Evolutionary conservation across 2,329 filamentous ascomycete species (phyloP).

Genomic region (Aurifilum marmelostoma): DNA sequence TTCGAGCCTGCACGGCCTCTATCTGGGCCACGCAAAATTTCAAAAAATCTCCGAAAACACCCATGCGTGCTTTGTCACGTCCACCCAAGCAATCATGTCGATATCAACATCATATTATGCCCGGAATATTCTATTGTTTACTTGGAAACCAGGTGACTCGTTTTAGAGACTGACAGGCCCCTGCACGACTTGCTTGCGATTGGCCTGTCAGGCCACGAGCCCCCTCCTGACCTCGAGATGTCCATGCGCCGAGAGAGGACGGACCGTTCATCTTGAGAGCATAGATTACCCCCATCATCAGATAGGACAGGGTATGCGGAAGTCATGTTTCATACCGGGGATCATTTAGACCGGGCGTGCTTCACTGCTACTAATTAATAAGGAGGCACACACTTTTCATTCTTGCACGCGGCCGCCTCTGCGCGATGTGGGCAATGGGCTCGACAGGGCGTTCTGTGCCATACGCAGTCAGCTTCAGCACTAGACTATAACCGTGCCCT

Average conservation of each 20-base stretch:
- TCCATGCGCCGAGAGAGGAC: constrained; percentile 15
- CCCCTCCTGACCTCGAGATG: constrained; percentile 14
- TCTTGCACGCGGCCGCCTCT: constrained; percentile 12
- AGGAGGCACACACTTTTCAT: neutral
- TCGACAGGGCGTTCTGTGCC: constrained; percentile 15
- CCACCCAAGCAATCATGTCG: neutral
- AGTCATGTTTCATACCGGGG: constrained; percentile 19
- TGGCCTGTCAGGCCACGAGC: constrained; percentile 22
- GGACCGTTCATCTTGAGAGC: constrained; percentile 8
- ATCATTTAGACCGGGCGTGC: constrained; percentile 20
- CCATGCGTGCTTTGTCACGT: neutral
- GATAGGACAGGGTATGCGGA: constrained; percentile 16
- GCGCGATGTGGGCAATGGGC: constrained; percentile 9
- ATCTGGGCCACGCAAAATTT: neutral
- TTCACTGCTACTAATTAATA: constrained; percentile 17
- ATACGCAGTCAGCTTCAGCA: constrained; percentile 23
- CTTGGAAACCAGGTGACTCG: neutral
- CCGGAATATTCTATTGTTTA: neutral
- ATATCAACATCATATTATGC: neutral
- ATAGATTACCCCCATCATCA: constrained; percentile 20
- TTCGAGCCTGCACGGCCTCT: neutral
- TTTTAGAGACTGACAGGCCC: neutral
- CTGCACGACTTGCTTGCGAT: constrained; percentile 22
- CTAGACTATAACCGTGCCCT: constrained; percentile 26
- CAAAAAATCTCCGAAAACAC: neutral